Conservation (phyloP, 202 grass and related monocot species). For the Panicum hallii region DNA sequence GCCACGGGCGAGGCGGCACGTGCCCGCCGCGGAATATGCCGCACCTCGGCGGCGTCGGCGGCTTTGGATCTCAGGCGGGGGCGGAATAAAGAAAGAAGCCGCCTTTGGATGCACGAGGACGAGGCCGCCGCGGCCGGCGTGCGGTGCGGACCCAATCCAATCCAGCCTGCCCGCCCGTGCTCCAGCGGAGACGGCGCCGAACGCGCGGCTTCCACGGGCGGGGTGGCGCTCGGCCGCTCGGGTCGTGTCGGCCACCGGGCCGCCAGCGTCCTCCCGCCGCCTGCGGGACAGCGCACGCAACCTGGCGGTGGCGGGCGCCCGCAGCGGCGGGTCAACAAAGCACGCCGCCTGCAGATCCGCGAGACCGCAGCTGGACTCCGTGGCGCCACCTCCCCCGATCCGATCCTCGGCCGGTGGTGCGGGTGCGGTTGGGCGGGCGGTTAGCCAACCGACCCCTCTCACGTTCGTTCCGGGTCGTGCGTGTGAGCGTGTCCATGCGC, state of each 20-base stretch:
- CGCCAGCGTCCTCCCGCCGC: conserved; percentile 17
- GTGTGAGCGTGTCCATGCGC: background rate
- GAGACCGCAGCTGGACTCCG: background rate
- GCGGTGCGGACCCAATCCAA: background rate
- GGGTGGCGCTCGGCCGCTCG: background rate
- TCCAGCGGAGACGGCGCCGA: conserved; percentile 24
- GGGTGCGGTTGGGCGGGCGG: background rate
- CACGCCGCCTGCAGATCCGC: background rate
- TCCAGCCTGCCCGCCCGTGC: background rate
- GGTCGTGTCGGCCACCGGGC: conserved; percentile 6
- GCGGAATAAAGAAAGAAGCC: conserved; percentile 18
- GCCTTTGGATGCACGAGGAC: background rate
- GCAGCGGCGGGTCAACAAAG: conserved; percentile 36
- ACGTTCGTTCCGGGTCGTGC: background rate
- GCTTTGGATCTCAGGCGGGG: conserved; percentile 38
- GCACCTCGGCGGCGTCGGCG: conserved; percentile 24
- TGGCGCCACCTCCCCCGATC: background rate
- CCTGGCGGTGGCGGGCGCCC: background rate
- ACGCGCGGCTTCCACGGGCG: conserved; percentile 19
- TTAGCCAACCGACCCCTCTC: background rate
- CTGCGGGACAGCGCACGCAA: conserved; percentile 26
- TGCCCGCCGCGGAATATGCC: background rate
- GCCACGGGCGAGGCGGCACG: conserved; percentile 14
- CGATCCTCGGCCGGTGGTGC: background rate
- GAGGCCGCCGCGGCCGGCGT: background rate